Conservation (phyloP, 331 rosid species). For the Telfairia occidentalis region DNA sequence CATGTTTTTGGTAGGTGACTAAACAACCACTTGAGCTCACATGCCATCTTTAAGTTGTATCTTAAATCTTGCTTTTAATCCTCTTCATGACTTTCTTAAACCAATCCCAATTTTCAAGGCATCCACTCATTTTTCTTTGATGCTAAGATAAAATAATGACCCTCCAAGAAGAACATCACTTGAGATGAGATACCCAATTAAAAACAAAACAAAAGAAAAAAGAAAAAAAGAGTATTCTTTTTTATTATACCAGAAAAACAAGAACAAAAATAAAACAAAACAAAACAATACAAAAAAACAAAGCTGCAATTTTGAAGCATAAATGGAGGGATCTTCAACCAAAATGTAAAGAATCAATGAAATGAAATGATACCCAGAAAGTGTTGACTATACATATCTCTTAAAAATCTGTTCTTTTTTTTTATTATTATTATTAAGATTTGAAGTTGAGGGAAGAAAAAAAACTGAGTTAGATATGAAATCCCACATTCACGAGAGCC, state of each 20-base stretch:
- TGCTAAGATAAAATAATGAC: conserved; percentile 35
- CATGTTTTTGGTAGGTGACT: conserved; percentile 85
- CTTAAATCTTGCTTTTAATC: conserved; percentile 17
- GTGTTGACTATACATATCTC: conserved; percentile 37
- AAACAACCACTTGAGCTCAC: conserved; percentile 72
- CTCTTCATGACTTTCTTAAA: conserved; percentile 25
- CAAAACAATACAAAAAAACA: no score
- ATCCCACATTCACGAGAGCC: conserved; percentile 23
- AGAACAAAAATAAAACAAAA: background rate
- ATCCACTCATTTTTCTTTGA: conserved; percentile 44
- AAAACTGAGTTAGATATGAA: conserved; percentile 3
- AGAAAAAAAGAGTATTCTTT: background rate
- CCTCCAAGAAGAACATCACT: conserved; percentile 23
- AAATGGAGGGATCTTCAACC: conserved; percentile 22
- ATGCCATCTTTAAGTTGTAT: conserved; percentile 31
- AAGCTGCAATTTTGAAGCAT: conserved; percentile 11
- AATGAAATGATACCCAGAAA: conserved; percentile 32
- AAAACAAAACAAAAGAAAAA: background rate
- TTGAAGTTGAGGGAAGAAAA: conserved; percentile 1
- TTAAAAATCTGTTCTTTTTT: conserved; percentile 1
- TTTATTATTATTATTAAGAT: no score
- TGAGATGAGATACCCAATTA: conserved; percentile 10
- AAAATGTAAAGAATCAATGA: conserved; percentile 60
- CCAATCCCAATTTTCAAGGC: conserved; percentile 38
- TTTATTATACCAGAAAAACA: background rate